Evolutionary conservation across 495 filamentous ascomycete genomes (phyloP).

Genomic region (Astrocystis sublimbata): DNA sequence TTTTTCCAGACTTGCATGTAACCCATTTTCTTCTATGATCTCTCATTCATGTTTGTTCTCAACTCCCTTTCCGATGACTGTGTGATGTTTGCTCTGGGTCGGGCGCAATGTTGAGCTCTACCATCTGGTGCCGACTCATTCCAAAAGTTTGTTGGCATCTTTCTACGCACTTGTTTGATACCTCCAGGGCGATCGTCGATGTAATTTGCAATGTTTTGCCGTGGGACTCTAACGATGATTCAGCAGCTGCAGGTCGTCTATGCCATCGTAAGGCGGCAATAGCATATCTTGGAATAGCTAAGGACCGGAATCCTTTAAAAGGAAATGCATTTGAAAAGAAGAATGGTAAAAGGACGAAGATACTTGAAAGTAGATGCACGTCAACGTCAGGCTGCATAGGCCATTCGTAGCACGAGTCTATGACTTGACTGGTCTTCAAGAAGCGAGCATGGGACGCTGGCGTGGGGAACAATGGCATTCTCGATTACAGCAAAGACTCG

Average conservation of each 20-base stretch:
- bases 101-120: conserved; percentile 35
- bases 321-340: conserved; percentile 2
- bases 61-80: conserved; percentile 29
- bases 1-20: conserved; percentile 22
- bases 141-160: conserved; percentile 37
- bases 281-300: conserved; percentile 12
- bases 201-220: conserved; percentile 25
- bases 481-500: conserved; percentile 12
- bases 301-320: conserved; percentile 11
- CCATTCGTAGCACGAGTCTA: conserved; percentile 15
- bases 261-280: conserved; percentile 20
- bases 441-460: conserved; percentile 7
- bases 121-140: conserved; percentile 26
- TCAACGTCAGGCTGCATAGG: conserved; percentile 7
- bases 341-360: conserved; percentile 3
- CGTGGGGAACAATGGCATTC: not conserved
- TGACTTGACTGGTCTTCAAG: conserved; percentile 8
- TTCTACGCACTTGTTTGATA: conserved; percentile 37
- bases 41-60: conserved; percentile 19
- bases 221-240: conserved; percentile 34
- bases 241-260: conserved; percentile 19
- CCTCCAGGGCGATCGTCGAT: conserved; percentile 35
- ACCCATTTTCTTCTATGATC: conserved; percentile 28
- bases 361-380: conserved; percentile 13
- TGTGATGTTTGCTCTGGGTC: conserved; percentile 31